Evolutionary conservation across 2,329 filamentous ascomycete species (phyloP).

Genomic region (Monilinia aucupariae): DNA sequence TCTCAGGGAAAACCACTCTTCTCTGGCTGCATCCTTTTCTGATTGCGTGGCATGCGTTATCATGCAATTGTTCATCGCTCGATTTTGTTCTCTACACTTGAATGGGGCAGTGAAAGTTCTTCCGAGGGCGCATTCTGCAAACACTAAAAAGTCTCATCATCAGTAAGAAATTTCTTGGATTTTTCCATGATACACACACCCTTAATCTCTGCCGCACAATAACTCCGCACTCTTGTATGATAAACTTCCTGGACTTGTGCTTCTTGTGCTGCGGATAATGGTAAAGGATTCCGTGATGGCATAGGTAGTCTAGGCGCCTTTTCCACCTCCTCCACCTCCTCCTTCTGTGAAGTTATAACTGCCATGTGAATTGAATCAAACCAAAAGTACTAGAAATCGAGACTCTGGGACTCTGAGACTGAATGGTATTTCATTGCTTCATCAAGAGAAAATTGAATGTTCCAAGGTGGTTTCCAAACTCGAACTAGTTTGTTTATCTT

Average conservation of each 20-base stretch:
- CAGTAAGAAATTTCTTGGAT: neutral
- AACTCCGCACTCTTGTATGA: constrained; percentile 68
- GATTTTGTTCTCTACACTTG: constrained; percentile 72
- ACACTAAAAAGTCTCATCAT: constrained; percentile 53
- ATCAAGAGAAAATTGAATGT: constrained; percentile 15
- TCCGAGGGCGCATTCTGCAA: constrained; percentile 81
- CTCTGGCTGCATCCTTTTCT: constrained; percentile 80
- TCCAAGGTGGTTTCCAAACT: constrained; percentile 11
- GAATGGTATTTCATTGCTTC: neutral
- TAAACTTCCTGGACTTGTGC: constrained; percentile 75
- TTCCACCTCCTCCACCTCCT: constrained; percentile 27
- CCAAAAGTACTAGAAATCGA: constrained; percentile 7
- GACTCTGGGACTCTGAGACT: too few species aligned
- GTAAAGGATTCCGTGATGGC: constrained; percentile 71
- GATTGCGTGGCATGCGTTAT: constrained; percentile 73
- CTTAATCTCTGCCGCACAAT: constrained; percentile 75
- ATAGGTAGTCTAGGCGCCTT: constrained; percentile 34
- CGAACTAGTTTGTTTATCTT: constrained; percentile 15
- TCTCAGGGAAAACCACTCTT: constrained; percentile 84
- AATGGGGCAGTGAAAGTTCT: constrained; percentile 86
- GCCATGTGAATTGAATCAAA: constrained; percentile 23
- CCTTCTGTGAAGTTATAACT: constrained; percentile 30
- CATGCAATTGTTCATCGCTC: constrained; percentile 94
- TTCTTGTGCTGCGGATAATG: constrained; percentile 76
- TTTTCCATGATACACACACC: constrained; percentile 43